phyloP scores from a whole-genome alignment of 139 green algal genomes.

The Chlamydomonas sphaeroides region DNA sequence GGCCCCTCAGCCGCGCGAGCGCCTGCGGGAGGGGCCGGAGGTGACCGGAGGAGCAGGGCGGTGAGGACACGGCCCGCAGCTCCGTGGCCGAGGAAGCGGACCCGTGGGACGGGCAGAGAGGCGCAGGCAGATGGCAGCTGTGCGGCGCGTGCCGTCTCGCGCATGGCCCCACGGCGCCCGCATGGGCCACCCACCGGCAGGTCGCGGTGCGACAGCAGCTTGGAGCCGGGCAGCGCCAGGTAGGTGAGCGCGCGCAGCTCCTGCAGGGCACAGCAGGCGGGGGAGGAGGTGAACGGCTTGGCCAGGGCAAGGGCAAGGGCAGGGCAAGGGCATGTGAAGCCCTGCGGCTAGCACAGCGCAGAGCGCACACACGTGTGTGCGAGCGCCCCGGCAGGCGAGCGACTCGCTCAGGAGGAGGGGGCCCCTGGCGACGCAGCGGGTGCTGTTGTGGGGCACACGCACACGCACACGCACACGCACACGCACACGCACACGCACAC shows the following conservation, averaged over 20 bases:
- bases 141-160: not conserved
- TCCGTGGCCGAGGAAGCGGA: too few relatives aligned
- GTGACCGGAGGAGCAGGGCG: not conserved
- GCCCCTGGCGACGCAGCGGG: not conserved
- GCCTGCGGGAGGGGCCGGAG: not conserved
- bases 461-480: not conserved
- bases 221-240: conserved; percentile 8
- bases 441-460: not conserved
- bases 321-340: not conserved
- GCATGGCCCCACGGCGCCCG: not conserved
- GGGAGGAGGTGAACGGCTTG: not conserved
- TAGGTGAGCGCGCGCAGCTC: conserved; percentile 5
- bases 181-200: not conserved
- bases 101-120: too few relatives aligned
- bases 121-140: too few relatives aligned
- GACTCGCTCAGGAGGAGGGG: too few relatives aligned
- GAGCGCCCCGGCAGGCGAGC: too few relatives aligned
- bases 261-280: not conserved
- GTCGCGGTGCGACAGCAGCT: not conserved
- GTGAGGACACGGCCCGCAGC: too few relatives aligned
- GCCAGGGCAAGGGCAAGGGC: not conserved
- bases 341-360: not conserved
- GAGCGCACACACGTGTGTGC: not conserved
- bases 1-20: not conserved
- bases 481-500: too few relatives aligned